Conservation (phyloP, 2,329 filamentous ascomycete species). For the Sclerotinia trifoliorum region DNA sequence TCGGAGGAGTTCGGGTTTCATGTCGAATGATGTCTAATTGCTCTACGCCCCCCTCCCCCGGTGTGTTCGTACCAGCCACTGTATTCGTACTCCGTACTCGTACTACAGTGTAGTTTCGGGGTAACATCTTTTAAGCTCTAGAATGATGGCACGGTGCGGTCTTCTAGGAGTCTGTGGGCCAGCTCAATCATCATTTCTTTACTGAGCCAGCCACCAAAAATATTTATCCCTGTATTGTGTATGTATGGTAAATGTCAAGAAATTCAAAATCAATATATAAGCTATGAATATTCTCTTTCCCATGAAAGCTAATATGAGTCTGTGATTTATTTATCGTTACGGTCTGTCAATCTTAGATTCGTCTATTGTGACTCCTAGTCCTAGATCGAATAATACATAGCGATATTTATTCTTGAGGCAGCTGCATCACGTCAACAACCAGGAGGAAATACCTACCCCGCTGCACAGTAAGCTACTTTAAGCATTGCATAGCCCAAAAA, state of each 20-base stretch:
- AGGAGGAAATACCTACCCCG: constrained; percentile 21
- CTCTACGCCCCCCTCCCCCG: too few species aligned
- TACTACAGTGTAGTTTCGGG: too few species aligned
- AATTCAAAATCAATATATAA: not conserved
- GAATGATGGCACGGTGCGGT: not conserved
- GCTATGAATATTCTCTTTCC: not conserved
- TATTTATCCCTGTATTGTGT: not conserved
- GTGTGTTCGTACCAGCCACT: too few species aligned
- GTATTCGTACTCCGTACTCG: too few species aligned
- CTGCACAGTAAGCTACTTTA: constrained; percentile 20
- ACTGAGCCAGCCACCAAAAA: not conserved
- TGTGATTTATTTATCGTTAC: not conserved
- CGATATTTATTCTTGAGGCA: not conserved
- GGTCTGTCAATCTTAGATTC: not conserved
- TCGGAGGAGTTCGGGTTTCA: not conserved
- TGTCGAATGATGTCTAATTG: not conserved
- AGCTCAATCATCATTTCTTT: not conserved
- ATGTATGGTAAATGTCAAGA: not conserved
- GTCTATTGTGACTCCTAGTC: not conserved
- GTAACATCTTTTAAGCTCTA: not conserved
- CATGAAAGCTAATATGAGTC: not conserved
- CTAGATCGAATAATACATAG: not conserved
- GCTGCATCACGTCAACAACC: constrained; percentile 5
- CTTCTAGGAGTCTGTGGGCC: not conserved
- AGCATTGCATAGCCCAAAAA: not conserved